Percentiles rank a stretch among this genome's conserved stretches.
These are phyloP conservation scores for Phytophthora megakarya DNA, from an alignment of 352 stramenopile species.

Conservation along the genomic window DNA sequence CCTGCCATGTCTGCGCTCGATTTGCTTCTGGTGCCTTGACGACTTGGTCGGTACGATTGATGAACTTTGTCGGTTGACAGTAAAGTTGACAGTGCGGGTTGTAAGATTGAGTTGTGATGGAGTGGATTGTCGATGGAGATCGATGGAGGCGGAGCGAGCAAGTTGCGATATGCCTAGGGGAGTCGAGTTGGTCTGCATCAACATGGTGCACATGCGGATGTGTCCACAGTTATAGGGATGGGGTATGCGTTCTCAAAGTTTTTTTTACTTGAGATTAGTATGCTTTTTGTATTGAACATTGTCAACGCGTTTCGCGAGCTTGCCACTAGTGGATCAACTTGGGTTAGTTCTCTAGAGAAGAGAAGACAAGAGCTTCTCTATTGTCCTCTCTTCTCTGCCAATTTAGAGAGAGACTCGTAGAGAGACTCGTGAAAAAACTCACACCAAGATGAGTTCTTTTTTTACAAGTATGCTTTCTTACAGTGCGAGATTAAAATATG, in stretches of 20 bases:
- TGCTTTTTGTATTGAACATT: no score
- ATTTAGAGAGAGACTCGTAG: no score
- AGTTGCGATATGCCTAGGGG: conserved; percentile 22
- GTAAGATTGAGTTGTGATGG: conserved; percentile 10
- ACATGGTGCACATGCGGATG: background rate
- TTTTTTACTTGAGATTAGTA: background rate
- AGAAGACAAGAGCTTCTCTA: no score
- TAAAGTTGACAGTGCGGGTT: background rate
- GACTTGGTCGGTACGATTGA: conserved; percentile 3
- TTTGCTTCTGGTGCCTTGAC: conserved; percentile 10
- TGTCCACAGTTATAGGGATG: conserved; percentile 10
- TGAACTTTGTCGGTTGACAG: background rate
- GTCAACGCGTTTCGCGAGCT: no score
- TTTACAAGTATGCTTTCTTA: background rate
- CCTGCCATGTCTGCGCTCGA: conserved; percentile 7
- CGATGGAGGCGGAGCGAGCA: background rate
- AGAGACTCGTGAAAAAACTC: no score
- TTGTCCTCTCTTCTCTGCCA: no score
- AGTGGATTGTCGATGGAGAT: conserved; percentile 1
- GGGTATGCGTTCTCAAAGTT: background rate
- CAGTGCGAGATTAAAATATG: conserved; percentile 5
- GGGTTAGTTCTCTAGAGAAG: no score
- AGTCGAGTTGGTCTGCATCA: background rate
- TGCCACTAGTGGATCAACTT: no score
- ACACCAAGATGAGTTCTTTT: no score